A percentile compares a stretch with the other conserved stretches of the same genome.
Evolutionary conservation across 768 basidiomycete species (phyloP).

Genomic region (Termitomyces sp.): DNA sequence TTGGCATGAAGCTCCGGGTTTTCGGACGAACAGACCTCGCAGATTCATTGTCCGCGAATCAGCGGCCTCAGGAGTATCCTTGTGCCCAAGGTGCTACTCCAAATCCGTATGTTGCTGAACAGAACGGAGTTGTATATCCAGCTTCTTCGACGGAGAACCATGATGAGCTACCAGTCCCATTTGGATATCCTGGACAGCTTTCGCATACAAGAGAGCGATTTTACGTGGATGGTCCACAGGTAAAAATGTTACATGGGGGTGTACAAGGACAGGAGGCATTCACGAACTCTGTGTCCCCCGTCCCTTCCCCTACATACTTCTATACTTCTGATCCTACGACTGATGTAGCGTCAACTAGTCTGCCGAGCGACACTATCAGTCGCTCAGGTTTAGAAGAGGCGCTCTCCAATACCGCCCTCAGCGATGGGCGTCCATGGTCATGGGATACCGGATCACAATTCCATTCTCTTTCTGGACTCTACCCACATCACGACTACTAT

Average conservation of each 20-base stretch:
- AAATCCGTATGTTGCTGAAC: not conserved
- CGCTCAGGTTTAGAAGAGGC: conserved; percentile 22
- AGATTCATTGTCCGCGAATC: conserved; percentile 2
- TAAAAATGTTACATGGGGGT: conserved; percentile 21
- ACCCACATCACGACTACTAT: conserved; percentile 18
- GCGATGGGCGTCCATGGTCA: conserved; percentile 1
- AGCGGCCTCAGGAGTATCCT: conserved; percentile 2
- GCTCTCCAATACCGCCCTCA: conserved; percentile 28
- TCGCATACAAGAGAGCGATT: conserved; percentile 33
- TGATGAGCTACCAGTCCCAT: conserved; percentile 10
- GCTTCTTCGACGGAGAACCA: conserved; percentile 7
- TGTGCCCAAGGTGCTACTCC: not conserved
- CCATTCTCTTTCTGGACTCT: conserved; percentile 5
- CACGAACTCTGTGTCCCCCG: conserved; percentile 10
- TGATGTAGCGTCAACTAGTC: conserved; percentile 25
- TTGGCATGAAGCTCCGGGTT: conserved; percentile 47
- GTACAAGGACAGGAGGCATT: conserved; percentile 20
- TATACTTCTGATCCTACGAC: conserved; percentile 25
- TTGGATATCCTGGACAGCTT: conserved; percentile 25
- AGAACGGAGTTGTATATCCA: conserved; percentile 3
- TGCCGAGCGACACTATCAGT: not conserved
- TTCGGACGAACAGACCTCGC: conserved; percentile 22
- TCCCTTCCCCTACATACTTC: conserved; percentile 29
- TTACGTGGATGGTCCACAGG: conserved; percentile 17
- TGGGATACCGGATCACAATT: conserved; percentile 15